Base-by-base conservation (phyloP, 75 land plant species). In the Pinus tabuliformis region DNA sequence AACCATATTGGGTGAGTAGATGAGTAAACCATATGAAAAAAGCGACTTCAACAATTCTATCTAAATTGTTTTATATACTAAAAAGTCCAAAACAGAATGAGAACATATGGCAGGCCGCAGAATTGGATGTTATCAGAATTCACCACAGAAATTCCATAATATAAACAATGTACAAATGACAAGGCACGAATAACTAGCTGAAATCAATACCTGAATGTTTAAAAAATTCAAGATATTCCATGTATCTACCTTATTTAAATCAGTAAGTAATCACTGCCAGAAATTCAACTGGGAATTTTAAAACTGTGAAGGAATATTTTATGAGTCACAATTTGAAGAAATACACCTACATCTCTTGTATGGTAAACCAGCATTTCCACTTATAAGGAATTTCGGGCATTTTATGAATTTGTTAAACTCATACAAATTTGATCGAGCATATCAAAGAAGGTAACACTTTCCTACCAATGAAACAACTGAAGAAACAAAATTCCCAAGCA, bases 341-440 rank as follows among this genome's bases (percentile, higher is more conserved):
- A 39, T 18, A 9, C 18, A 20, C 49, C 71, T 45, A 8, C 52
- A 7, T 45, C 8, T 45, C 52, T 45, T 7, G 52, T 45, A 45
- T 7, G 8, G 9, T 8, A 45, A 45, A 45, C 52, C 7, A 9
- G 7, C 9, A 6, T 45, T 45, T 45, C 8, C 1, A 7, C 52
- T 8, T 45, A 68, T 39, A 68, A 42, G 24, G 7, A 39, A 37
- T 37, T 37, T 12, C 22, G 2, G 20, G 3, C 52, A 68, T 68
- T 68, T 45, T 39, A 68, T 39, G n/a, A 20, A 68, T 21, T 30
- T 68, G 71, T 20, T n/a, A 68, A 39, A 68, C 71, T 37, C 52
- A 20, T 39, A n/a, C 42, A 68, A 8, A 68, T 18, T 20, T 7
- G 13, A 68, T 68, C 39, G 39, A 66, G 45, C n/a, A 39, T 37